A percentile compares a stretch with the other conserved stretches of the same genome.
Conservation (phyloP, 2,329 filamentous ascomycete species). For the Diplodia scrobiculata region DNA sequence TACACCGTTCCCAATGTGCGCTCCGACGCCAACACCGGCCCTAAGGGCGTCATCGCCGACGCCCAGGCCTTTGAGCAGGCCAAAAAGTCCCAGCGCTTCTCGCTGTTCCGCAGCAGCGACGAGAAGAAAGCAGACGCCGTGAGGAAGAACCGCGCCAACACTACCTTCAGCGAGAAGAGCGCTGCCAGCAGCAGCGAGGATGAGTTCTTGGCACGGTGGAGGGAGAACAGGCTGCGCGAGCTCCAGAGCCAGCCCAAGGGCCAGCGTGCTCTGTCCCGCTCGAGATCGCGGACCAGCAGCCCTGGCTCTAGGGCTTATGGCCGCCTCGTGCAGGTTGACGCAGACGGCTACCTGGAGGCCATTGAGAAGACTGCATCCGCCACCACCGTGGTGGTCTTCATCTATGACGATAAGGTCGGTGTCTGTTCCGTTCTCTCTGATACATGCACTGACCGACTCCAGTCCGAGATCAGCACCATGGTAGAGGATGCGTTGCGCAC, state of each 20-base stretch:
- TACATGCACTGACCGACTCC: slow-evolving; percentile 30
- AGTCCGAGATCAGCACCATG: slow-evolving; percentile 77
- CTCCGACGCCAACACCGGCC: slow-evolving; percentile 72
- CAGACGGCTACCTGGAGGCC: slow-evolving; percentile 89
- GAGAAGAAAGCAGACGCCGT: slow-evolving; percentile 9
- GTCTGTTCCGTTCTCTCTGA: slow-evolving; percentile 30
- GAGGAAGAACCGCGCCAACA: slow-evolving; percentile 36
- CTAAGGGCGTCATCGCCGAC: slow-evolving; percentile 85
- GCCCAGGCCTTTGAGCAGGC: slow-evolving; percentile 75
- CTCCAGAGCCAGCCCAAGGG: slow-evolving; percentile 64
- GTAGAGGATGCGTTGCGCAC: slow-evolving; percentile 77
- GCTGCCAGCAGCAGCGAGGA: slow-evolving; percentile 70
- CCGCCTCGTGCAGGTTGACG: slow-evolving; percentile 79
- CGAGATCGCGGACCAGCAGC: slow-evolving; percentile 65
- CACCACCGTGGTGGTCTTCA: slow-evolving; percentile 87
- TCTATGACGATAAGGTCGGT: slow-evolving; percentile 82
- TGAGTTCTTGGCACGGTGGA: slow-evolving; percentile 80
- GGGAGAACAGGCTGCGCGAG: slow-evolving; percentile 76
- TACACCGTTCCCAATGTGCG: slow-evolving; percentile 63
- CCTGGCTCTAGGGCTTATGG: slow-evolving; percentile 79
- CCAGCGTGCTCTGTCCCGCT: slow-evolving; percentile 49
- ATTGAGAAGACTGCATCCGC: slow-evolving; percentile 84
- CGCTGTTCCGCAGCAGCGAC: slow-evolving; percentile 30
- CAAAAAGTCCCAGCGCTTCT: slow-evolving; percentile 41
- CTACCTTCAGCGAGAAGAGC: slow-evolving; percentile 47